Base-by-base conservation (phyloP, 2,329 filamentous ascomycete species). In the Aspergillus arachidicola region DNA sequence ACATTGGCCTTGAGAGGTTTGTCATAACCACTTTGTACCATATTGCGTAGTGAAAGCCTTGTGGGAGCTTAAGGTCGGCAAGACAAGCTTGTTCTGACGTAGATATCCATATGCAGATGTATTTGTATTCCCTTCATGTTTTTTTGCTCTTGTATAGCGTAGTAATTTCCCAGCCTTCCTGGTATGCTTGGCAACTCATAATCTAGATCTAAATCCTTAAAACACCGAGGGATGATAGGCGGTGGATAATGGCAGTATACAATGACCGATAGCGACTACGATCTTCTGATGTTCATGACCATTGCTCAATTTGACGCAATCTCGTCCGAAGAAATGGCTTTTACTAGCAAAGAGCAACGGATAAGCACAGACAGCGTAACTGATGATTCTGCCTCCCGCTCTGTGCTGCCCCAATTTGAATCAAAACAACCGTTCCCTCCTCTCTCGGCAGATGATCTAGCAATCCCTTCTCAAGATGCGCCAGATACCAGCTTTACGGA, bases 351-450 rank as follows among this genome's bases (percentile, higher is more conserved):
- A 19, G 66, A 58, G 23, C 36, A 61, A 48, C 55, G 57, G 45
- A 45, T 46, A 21, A 48, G 61, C 6, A 36, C 38, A n/a, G 26
- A 48, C 2, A 58, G 59, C n/a, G 54, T 54, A 41, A 58, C 51
- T 32, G 60, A 66, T 21, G 57, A 62, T 19, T 54, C 64, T 3
- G 62, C 66, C 19, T 53, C 65, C 3, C 51, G 59, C 7, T 54
- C 62, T 3, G 48, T 51, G 7, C 28, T 66, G 2, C 57, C 68
- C 11, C 53, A 61, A n/a, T 71, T 70, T 21, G 73, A 76, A 34
- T 64, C 70, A n/a, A 75, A 76, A 30, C 75, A 76, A 62, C 75
- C 75, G 4, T 76, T 76, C 57, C 75, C 75, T 6, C 73, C 72
- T 16, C 65, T 76, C 32, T 66, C 70, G 6, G 58, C 69, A 3